phyloP scores from a whole-genome alignment of 768 basidiomycete species.

The Auricularia heimuer region DNA sequence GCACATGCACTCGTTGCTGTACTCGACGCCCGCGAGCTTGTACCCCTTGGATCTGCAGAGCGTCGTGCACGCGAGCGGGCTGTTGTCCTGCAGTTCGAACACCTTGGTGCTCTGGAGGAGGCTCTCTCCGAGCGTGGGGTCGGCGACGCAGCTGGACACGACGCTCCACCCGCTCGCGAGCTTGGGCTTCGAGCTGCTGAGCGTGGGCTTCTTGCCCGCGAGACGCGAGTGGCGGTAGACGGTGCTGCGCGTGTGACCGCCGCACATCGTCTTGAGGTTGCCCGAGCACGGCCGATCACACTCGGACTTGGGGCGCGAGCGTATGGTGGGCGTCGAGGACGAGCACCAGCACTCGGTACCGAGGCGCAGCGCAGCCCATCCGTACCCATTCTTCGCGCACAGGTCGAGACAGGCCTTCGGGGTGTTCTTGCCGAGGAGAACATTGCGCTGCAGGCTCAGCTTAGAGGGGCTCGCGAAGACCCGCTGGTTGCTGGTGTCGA shows the following conservation, averaged over 20 bases:
- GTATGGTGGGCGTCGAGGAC: neutral
- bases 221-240: neutral
- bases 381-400: neutral
- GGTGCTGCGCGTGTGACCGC: neutral
- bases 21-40: slow-evolving; percentile 1
- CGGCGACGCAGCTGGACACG: neutral
- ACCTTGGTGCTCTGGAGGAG: neutral
- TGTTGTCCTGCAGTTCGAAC: neutral
- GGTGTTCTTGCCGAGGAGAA: neutral
- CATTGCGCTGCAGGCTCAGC: neutral
- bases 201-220: neutral
- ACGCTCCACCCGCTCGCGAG: slow-evolving; percentile 1
- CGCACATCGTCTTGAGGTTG: neutral
- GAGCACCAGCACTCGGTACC: neutral
- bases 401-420: neutral
- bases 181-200: neutral
- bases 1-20: neutral
- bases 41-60: neutral
- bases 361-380: neutral
- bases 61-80: slow-evolving; percentile 1
- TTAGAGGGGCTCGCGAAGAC: neutral
- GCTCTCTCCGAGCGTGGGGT: neutral
- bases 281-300: neutral
- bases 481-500: neutral
- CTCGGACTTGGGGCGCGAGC: neutral